These are phyloP conservation scores for Cryptococcus amylolentus DNA, from an alignment of 1,284 basidiomycete species.

Conservation along the genomic window DNA sequence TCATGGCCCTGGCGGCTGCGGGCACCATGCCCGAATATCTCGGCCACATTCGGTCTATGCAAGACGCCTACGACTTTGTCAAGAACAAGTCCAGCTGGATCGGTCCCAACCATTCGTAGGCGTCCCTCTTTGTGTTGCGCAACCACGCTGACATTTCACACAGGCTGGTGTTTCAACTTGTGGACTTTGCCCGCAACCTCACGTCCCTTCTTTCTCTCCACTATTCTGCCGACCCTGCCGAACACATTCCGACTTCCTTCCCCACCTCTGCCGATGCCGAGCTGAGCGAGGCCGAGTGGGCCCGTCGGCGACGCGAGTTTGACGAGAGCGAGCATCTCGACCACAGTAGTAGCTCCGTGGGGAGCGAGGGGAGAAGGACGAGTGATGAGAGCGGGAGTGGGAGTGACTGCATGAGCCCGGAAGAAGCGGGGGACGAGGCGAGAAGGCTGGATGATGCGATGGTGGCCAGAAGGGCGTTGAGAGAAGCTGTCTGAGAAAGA, in stretches of 20 bases:
- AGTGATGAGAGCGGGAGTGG: background rate
- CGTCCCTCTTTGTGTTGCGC: slow-evolving; percentile 28
- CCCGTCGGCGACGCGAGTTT: slow-evolving; percentile 63
- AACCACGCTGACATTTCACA: slow-evolving; percentile 8
- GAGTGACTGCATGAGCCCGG: slow-evolving; percentile 12
- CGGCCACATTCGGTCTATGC: slow-evolving; percentile 74
- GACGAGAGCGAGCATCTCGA: slow-evolving; percentile 63
- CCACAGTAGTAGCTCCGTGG: slow-evolving; percentile 68
- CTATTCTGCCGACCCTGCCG: slow-evolving; percentile 6
- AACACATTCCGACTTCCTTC: slow-evolving; percentile 27
- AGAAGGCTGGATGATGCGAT: slow-evolving; percentile 37
- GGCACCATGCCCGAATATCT: slow-evolving; percentile 64
- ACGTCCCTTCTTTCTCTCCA: slow-evolving; percentile 58
- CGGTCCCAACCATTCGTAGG: slow-evolving; percentile 93
- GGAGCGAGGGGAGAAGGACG: slow-evolving; percentile 67
- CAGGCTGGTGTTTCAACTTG: slow-evolving; percentile 91
- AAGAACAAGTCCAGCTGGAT: slow-evolving; percentile 83
- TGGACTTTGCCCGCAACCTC: slow-evolving; percentile 85
- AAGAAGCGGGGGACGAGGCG: slow-evolving; percentile 33
- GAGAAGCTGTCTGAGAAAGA: background rate
- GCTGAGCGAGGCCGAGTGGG: slow-evolving; percentile 75
- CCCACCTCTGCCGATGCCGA: slow-evolving; percentile 57
- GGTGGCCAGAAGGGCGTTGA: slow-evolving; percentile 16
- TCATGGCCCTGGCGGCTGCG: slow-evolving; percentile 85
- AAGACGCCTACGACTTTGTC: slow-evolving; percentile 85